These are phyloP conservation scores for Thamnidium elegans DNA, from an alignment of 192 early-diverging fungal species.

Conservation along the genomic window DNA sequence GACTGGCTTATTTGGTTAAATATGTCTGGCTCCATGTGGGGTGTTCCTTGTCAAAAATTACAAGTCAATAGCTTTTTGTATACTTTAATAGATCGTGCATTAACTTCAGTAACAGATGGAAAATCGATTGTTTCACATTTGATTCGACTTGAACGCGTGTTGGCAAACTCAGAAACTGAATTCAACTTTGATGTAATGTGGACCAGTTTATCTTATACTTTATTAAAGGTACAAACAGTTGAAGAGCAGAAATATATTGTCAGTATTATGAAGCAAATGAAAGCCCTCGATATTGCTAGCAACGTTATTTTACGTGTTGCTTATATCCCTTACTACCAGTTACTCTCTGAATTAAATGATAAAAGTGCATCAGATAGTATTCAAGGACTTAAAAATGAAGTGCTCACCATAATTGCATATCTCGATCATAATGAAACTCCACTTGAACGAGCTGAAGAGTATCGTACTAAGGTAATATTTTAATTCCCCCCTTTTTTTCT, in stretches of 20 bases:
- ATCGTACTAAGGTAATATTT: too few relatives aligned
- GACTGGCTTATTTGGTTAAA: background rate
- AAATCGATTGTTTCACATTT: constrained; percentile 13
- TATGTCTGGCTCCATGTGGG: background rate
- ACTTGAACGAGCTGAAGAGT: too few relatives aligned
- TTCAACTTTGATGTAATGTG: constrained; percentile 36
- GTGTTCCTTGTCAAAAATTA: background rate
- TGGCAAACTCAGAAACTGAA: background rate
- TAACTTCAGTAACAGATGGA: constrained; percentile 1
- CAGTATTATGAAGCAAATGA: constrained; percentile 32
- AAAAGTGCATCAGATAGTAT: background rate
- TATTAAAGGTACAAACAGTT: constrained; percentile 43
- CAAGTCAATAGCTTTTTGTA: constrained; percentile 12
- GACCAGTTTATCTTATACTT: constrained; percentile 41
- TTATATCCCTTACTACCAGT: constrained; percentile 52
- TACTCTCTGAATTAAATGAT: constrained; percentile 37
- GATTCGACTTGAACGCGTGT: background rate
- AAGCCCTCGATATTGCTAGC: background rate
- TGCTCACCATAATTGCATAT: too few relatives aligned
- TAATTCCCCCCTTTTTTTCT: too few relatives aligned
- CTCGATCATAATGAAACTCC: too few relatives aligned
- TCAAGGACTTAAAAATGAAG: too few relatives aligned
- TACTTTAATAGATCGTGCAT: constrained; percentile 13
- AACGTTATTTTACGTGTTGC: constrained; percentile 28
- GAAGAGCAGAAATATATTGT: constrained; percentile 44